Evolutionary conservation across 2,329 filamentous ascomycete genomes (phyloP).

Genomic region (Apiospora kogelbergensis): DNA sequence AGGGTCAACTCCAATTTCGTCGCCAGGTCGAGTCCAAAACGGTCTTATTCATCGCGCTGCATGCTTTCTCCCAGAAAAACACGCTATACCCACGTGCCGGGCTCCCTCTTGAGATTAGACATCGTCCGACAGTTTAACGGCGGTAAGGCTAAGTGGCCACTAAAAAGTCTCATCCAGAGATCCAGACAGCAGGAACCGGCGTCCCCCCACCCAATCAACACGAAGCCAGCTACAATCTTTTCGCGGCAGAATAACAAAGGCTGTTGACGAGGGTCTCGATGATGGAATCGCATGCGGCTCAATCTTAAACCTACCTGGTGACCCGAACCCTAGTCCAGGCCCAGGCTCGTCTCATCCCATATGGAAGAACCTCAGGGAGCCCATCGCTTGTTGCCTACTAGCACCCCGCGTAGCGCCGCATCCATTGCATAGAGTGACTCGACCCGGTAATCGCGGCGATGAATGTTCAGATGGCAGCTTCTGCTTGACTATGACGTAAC

Average conservation of each 20-base stretch:
- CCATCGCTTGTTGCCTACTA: neutral
- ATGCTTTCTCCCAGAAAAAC: neutral
- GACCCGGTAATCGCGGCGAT: neutral
- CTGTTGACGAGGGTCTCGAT: neutral
- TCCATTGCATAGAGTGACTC: neutral
- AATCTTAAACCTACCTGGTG: neutral
- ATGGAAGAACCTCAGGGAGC: neutral
- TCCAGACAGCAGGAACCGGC: neutral
- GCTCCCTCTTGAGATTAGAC: neutral
- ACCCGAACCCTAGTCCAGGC: neutral
- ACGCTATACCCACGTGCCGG: neutral
- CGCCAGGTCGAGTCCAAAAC: neutral
- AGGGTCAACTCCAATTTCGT: constrained; percentile 3
- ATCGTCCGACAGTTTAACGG: constrained; percentile 1
- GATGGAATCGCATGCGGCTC: neutral
- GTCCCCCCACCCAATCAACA: neutral
- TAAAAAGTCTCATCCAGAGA: neutral
- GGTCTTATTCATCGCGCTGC: neutral
- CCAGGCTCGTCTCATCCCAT: neutral
- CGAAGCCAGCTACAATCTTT: neutral
- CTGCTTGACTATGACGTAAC: neutral
- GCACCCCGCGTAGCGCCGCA: neutral
- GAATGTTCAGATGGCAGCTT: neutral
- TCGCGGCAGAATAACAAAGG: neutral
- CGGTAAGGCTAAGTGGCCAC: neutral